Base-by-base conservation (phyloP, 2,329 filamentous ascomycete genomes). In the Ascochyta fabae region DNA sequence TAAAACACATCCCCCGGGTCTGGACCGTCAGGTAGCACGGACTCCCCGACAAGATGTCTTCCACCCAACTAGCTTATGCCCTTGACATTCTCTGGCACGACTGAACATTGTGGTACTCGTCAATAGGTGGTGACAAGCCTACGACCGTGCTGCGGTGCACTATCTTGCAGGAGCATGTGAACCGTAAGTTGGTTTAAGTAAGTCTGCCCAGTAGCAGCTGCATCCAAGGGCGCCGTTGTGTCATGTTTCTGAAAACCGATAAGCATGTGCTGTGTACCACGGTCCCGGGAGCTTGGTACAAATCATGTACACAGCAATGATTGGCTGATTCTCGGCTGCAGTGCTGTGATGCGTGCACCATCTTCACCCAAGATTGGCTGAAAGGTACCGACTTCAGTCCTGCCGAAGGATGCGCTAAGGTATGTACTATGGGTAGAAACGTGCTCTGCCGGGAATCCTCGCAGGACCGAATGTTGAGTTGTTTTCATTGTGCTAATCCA, bases 271-370 rank as follows among this genome's bases (percentile, higher is more conserved):
- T 71, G 59, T 31, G 15, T 46, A 57, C 58, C 38, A 46, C 54
- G 43, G 58, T 69, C 59, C 73, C 73, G 66, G 53, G 41, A 46
- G 26, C 48, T 39, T 58, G 73, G 72, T 68, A 67, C 49, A 40
- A 56, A 53, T 52, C 57, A 59, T 61, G 47, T 48, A 65, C 48
- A 68, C 69, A 64, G 64, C 56, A 67, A 64, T 65, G 62, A 71
- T 61, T 61, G 48, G 63, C 50, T 55, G 48, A 45, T 55, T 40
- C 62, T 67, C 66, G 69, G 72, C 64, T 70, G 60, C 61, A 61
- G 59, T 66, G 65, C 66, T 63, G 62, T 60, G 45, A 65, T 61
- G 61, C 63, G 67, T 67, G 59, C 54, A 59, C 44, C 44, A 54
- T 52, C 23, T 45, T 51, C 52, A 50, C 59, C 58, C 58, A 54